Conservation (phyloP, 2,329 filamentous ascomycete species). For the Trichoderma koningiopsis region DNA sequence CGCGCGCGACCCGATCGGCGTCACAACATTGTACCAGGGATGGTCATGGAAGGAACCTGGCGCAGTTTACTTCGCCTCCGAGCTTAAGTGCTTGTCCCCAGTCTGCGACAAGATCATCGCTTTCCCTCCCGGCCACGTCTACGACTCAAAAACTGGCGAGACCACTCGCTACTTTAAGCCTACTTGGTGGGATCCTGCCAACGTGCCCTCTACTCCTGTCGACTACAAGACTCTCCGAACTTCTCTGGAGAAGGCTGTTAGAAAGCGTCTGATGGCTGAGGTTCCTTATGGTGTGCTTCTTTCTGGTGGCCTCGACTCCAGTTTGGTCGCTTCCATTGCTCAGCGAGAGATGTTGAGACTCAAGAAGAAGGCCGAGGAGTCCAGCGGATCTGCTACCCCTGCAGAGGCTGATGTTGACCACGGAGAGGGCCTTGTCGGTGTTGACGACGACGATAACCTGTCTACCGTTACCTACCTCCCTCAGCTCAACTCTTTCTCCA, state of each 20-base stretch:
- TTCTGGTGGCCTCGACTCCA: constrained; percentile 94
- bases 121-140: constrained; percentile 94
- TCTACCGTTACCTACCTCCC: constrained; percentile 89
- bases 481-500: constrained; percentile 98
- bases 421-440: constrained; percentile 80
- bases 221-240: constrained; percentile 82
- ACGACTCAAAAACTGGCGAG: constrained; percentile 87
- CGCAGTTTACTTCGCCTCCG: constrained; percentile 93
- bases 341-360: constrained; percentile 86
- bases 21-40: constrained; percentile 97
- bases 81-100: constrained; percentile 88
- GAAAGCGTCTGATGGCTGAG: constrained; percentile 98
- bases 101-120: constrained; percentile 94
- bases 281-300: constrained; percentile 96
- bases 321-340: constrained; percentile 90
- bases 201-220: constrained; percentile 76
- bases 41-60: constrained; percentile 80
- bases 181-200: constrained; percentile 83
- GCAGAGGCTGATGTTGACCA: constrained; percentile 54
- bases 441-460: constrained; percentile 88
- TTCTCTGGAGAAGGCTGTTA: constrained; percentile 84
- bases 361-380: constrained; percentile 63
- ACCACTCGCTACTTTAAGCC: constrained; percentile 89
- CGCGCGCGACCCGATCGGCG: constrained; percentile 92
- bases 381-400: constrained; percentile 45